These are phyloP conservation scores for Talinum fruticosum DNA, from an alignment of 148 eudicot species.

Conservation along the genomic window DNA sequence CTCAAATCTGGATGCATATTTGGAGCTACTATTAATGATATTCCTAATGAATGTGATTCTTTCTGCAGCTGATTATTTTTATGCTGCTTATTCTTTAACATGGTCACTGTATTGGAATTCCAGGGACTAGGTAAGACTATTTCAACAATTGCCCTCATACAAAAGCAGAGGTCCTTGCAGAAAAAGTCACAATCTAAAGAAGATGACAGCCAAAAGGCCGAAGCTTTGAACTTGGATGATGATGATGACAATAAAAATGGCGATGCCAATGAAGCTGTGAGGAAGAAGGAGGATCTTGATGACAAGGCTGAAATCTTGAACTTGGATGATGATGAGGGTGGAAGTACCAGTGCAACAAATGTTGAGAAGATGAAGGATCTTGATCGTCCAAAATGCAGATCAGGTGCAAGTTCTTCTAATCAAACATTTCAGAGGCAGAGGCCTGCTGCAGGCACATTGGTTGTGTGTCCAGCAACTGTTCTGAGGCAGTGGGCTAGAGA, in stretches of 20 bases:
- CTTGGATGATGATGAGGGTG: constrained; percentile 72
- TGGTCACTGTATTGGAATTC: constrained; percentile 7
- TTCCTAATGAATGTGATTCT: not conserved
- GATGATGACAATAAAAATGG: constrained; percentile 53
- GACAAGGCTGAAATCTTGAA: constrained; percentile 56
- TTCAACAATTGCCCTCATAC: constrained; percentile 86
- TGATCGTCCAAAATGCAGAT: constrained; percentile 33
- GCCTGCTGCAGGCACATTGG: constrained; percentile 94
- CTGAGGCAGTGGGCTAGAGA: constrained; percentile 96
- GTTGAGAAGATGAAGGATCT: constrained; percentile 32
- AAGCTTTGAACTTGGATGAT: constrained; percentile 86
- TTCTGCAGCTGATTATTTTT: not conserved
- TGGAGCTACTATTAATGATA: not conserved
- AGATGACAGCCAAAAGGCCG: constrained; percentile 35
- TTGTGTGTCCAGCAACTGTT: constrained; percentile 97
- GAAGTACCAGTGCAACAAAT: constrained; percentile 29
- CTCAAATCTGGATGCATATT: not conserved
- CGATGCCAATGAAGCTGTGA: constrained; percentile 12
- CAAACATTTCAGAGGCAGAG: constrained; percentile 46
- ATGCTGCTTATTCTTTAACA: constrained; percentile 1
- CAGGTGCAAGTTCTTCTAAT: constrained; percentile 42
- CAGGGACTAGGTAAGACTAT: constrained; percentile 99
- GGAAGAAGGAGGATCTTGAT: constrained; percentile 18
- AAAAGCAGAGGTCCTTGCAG: constrained; percentile 54
- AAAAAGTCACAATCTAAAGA: constrained; percentile 53